Conservation (phyloP, 1,284 basidiomycete genomes). For the Irpex lacteus region DNA sequence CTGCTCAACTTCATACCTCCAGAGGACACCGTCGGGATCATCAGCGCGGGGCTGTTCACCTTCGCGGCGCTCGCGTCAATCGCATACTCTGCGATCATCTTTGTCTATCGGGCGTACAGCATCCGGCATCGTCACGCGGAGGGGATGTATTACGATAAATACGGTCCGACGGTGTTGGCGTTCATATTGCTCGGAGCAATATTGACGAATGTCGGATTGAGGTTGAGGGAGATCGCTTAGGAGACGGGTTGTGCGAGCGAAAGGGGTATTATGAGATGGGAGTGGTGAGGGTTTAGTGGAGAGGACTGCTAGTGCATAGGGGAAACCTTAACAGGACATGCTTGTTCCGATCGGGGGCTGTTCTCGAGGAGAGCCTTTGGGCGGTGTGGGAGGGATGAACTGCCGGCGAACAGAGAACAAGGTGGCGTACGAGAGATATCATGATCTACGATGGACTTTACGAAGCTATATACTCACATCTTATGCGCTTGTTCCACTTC, state of each 20-base stretch:
- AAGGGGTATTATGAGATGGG: neutral
- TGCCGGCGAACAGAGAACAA: neutral
- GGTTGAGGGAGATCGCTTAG: conserved; percentile 33
- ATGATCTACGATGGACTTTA: neutral
- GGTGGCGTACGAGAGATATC: neutral
- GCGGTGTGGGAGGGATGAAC: neutral
- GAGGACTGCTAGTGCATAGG: neutral
- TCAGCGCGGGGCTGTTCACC: conserved; percentile 88
- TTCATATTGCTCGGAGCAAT: conserved; percentile 70
- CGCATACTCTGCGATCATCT: conserved; percentile 85
- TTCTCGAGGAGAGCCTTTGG: neutral
- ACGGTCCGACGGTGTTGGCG: conserved; percentile 81
- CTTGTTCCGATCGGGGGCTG: neutral
- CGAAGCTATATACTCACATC: too few species aligned
- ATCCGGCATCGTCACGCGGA: conserved; percentile 76
- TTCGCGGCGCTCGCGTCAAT: conserved; percentile 87
- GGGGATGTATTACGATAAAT: conserved; percentile 86
- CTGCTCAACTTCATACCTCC: conserved; percentile 87
- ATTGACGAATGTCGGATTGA: conserved; percentile 71
- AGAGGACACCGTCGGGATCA: conserved; percentile 74
- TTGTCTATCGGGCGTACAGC: conserved; percentile 80
- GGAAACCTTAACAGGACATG: neutral
- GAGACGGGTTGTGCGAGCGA: neutral
- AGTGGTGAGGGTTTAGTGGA: neutral
- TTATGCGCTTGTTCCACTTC: too few species aligned